phyloP scores from a whole-genome alignment of 441 rosid species.

The Mallotus repandus region DNA sequence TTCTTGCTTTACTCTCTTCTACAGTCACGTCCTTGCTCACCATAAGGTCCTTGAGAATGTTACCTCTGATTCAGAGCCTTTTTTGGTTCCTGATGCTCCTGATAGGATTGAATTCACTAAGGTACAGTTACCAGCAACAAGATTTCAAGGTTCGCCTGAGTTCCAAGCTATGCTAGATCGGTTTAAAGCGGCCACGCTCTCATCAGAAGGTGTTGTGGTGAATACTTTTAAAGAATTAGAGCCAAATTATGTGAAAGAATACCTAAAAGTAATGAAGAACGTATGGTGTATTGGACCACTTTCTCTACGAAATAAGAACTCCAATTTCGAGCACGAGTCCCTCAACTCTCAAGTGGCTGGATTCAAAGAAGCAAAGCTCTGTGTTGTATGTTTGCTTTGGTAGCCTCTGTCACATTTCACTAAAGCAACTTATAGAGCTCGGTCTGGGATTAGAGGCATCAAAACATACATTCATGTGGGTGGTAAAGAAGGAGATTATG shows the following conservation, averaged over 20 bases:
- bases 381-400: constrained; percentile 30
- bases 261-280: constrained; percentile 10
- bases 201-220: constrained; percentile 25
- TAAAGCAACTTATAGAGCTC: constrained; percentile 25
- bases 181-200: neutral
- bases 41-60: neutral
- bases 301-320: constrained; percentile 18
- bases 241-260: constrained; percentile 16
- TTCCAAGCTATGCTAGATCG: neutral
- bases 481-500: neutral
- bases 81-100: neutral
- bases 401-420: constrained; percentile 5
- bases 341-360: constrained; percentile 30
- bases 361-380: constrained; percentile 8
- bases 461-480: constrained; percentile 29
- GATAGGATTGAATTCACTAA: neutral
- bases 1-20: constrained; percentile 19
- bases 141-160: no score
- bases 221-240: constrained; percentile 36
- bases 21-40: neutral
- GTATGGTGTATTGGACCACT: constrained; percentile 35
- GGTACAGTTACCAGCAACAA: neutral
- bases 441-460: constrained; percentile 27
- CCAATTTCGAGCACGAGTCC: constrained; percentile 4
- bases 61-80: no score